Percentiles rank a stretch among this genome's conserved stretches.
Conservation (phyloP, 306 rosid species). For the Trifolium repens region DNA sequence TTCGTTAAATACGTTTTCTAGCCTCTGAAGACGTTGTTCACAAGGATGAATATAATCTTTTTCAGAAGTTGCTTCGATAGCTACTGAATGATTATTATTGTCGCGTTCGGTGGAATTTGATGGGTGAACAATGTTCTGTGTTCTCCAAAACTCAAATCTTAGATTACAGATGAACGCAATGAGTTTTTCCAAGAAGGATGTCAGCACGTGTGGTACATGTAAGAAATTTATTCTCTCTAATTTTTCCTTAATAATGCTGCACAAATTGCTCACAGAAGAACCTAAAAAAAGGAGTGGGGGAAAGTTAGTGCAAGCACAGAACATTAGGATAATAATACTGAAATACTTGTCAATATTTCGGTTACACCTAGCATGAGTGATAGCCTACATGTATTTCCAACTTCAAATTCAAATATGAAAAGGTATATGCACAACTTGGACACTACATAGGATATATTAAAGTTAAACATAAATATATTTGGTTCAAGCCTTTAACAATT, state of each 20-base stretch:
- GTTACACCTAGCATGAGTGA: slow-evolving; percentile 21
- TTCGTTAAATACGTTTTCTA: slow-evolving; percentile 69
- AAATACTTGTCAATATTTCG: slow-evolving; percentile 21
- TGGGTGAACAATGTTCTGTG: slow-evolving; percentile 67
- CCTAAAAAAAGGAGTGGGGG: slow-evolving; percentile 49
- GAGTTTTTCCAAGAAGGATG: slow-evolving; percentile 62
- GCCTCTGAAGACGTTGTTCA: slow-evolving; percentile 75
- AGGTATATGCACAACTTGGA: slow-evolving; percentile 15
- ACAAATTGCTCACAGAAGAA: slow-evolving; percentile 49
- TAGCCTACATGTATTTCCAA: slow-evolving; percentile 26
- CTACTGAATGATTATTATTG: slow-evolving; percentile 48
- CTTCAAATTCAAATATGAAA: slow-evolving; percentile 25
- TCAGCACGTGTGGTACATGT: slow-evolving; percentile 49
- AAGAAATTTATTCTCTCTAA: slow-evolving; percentile 55
- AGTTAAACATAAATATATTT: slow-evolving; percentile 26
- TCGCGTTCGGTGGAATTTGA: slow-evolving; percentile 50
- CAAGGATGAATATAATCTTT: slow-evolving; percentile 68
- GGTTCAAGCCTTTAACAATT: slow-evolving; percentile 16
- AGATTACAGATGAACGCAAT: slow-evolving; percentile 51
- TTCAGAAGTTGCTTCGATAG: slow-evolving; percentile 57
- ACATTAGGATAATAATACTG: slow-evolving; percentile 15
- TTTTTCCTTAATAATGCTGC: slow-evolving; percentile 54
- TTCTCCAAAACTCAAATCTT: slow-evolving; percentile 68
- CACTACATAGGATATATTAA: slow-evolving; percentile 25
- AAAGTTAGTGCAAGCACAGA: slow-evolving; percentile 23